Conservation (phyloP, 176 grass and related monocot species). For the Oryza glumipatula region DNA sequence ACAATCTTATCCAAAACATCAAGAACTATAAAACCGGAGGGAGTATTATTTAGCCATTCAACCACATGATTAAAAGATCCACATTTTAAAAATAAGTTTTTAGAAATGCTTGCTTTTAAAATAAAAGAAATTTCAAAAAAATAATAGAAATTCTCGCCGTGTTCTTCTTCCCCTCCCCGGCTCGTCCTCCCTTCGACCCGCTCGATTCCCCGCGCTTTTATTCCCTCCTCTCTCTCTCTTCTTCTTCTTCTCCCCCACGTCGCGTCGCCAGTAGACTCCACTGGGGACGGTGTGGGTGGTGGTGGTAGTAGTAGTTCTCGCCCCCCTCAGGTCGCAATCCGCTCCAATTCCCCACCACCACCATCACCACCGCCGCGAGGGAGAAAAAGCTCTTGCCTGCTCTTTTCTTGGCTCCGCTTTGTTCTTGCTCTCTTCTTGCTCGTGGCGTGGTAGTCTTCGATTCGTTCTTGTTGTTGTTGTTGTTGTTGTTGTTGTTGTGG, state of each 20-base stretch:
- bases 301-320: not conserved
- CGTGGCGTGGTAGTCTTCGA: not conserved
- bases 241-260: not conserved
- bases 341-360: slow-evolving; percentile 29
- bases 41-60: too few relatives aligned
- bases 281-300: not conserved
- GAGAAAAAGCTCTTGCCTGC: not conserved
- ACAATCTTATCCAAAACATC: too few relatives aligned
- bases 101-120: too few relatives aligned
- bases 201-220: slow-evolving; percentile 16
- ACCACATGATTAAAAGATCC: too few relatives aligned
- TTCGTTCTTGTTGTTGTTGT: not conserved
- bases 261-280: slow-evolving; percentile 34
- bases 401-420: slow-evolving; percentile 1
- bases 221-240: slow-evolving; percentile 6
- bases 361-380: not conserved
- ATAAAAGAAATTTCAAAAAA: too few relatives aligned
- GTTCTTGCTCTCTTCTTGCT: slow-evolving; percentile 30
- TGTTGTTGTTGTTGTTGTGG: not conserved
- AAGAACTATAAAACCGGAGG: too few relatives aligned
- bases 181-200: not conserved
- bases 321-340: not conserved
- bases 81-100: too few relatives aligned
- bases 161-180: not conserved
- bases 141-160: too few relatives aligned